These are phyloP conservation scores for Platismatia glauca DNA, from an alignment of 495 filamentous ascomycete species.

Conservation along the genomic window DNA sequence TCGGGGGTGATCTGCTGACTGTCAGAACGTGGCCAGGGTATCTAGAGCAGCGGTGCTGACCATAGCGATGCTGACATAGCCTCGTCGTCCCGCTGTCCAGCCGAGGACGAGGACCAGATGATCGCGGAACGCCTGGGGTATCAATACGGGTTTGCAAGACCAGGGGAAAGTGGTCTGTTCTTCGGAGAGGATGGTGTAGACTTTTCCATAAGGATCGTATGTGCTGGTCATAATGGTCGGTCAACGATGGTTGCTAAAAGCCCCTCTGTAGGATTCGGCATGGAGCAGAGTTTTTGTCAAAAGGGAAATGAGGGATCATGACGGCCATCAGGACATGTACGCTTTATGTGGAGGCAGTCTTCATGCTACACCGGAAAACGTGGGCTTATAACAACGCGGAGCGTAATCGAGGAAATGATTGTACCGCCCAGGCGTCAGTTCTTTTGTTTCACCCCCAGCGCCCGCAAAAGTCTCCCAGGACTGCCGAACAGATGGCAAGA, in stretches of 20 bases:
- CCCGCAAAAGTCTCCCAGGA: background rate
- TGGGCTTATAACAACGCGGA: background rate
- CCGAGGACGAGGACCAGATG: slow-evolving; percentile 5
- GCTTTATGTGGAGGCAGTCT: background rate
- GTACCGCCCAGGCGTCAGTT: background rate
- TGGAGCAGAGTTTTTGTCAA: background rate
- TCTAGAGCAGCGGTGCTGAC: background rate
- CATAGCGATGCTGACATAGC: slow-evolving; percentile 12
- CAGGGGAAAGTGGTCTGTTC: background rate
- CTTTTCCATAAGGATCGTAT: slow-evolving; percentile 2
- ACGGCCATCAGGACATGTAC: background rate
- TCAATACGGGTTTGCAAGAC: background rate
- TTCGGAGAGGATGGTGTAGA: slow-evolving; percentile 1
- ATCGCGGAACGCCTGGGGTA: background rate
- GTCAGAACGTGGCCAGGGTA: background rate
- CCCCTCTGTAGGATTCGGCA: background rate
- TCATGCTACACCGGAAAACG: background rate
- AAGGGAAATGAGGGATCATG: background rate
- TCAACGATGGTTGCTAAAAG: background rate
- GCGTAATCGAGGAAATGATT: background rate
- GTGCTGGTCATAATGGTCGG: background rate
- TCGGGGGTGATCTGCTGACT: background rate
- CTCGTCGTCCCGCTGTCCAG: slow-evolving; percentile 2
- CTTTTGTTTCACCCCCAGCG: background rate
- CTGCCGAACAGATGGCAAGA: background rate